A percentile compares a stretch with the other conserved stretches of the same genome.
Conservation (phyloP, 441 rosid species). For the Cnidoscolus chayamansa region DNA sequence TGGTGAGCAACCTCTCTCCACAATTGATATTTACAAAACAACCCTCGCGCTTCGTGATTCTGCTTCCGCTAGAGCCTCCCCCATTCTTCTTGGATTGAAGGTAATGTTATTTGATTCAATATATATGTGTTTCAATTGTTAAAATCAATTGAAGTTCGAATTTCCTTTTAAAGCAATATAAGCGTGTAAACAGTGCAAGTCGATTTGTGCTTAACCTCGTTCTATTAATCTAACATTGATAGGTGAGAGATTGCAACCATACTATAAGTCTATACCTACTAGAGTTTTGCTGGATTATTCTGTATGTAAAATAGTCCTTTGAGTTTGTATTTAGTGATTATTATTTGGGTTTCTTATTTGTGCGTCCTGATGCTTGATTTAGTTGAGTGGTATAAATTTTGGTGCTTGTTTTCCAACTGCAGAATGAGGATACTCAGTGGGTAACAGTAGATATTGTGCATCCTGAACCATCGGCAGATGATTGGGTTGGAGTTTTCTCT, state of each 20-base stretch:
- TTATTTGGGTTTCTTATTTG: neutral
- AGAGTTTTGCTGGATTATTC: neutral
- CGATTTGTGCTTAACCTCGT: no score
- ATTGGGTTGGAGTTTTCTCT: slow-evolving; percentile 82
- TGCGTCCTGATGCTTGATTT: neutral
- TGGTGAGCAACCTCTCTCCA: slow-evolving; percentile 53
- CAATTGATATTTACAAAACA: slow-evolving; percentile 42
- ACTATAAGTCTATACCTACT: neutral
- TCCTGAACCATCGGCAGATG: slow-evolving; percentile 40
- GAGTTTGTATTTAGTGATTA: neutral
- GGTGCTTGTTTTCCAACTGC: slow-evolving; percentile 8
- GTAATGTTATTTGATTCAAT: slow-evolving; percentile 14
- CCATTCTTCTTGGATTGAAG: slow-evolving; percentile 45
- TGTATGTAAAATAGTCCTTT: neutral
- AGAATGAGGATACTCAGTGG: slow-evolving; percentile 79
- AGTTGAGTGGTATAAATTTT: neutral
- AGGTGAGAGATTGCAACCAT: no score
- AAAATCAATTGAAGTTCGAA: neutral
- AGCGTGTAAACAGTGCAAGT: neutral
- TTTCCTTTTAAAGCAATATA: neutral
- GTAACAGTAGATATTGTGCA: slow-evolving; percentile 41
- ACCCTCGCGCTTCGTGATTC: slow-evolving; percentile 31
- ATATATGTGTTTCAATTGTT: neutral
- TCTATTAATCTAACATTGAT: no score
- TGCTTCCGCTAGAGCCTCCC: slow-evolving; percentile 38